These are phyloP conservation scores for Alternaria dauci DNA, from an alignment of 2,329 filamentous ascomycete genomes.

Conservation along the genomic window DNA sequence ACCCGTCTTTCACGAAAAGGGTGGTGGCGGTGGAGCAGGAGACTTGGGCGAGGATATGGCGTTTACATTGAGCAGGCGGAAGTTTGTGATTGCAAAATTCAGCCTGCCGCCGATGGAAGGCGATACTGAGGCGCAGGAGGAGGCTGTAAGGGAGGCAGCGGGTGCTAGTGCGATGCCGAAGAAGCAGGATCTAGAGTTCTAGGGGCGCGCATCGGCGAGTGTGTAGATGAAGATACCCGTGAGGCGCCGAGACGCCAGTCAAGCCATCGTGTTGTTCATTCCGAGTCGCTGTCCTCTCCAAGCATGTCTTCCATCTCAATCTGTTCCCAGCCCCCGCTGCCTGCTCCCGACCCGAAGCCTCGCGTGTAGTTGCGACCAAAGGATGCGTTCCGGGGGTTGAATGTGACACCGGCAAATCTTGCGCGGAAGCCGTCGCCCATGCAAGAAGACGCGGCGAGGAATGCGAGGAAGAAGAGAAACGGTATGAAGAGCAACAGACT, in stretches of 20 bases:
- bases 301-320: constrained; percentile 71
- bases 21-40: constrained; percentile 73
- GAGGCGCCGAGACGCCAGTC: neutral
- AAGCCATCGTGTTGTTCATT: constrained; percentile 17
- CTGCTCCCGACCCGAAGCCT: constrained; percentile 62
- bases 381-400: constrained; percentile 55
- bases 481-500: constrained; percentile 47
- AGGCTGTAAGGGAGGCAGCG: constrained; percentile 44
- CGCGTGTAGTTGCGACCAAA: constrained; percentile 66
- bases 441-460: constrained; percentile 64
- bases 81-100: constrained; percentile 86
- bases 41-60: constrained; percentile 83
- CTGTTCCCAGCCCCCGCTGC: constrained; percentile 65
- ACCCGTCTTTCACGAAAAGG: constrained; percentile 86
- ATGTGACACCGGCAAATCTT: constrained; percentile 51
- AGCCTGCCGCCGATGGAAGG: constrained; percentile 87
- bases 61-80: constrained; percentile 85
- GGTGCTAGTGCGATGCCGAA: constrained; percentile 61
- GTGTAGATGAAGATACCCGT: constrained; percentile 13
- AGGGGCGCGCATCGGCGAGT: constrained; percentile 5
- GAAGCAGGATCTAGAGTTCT: constrained; percentile 73
- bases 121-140: constrained; percentile 69
- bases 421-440: constrained; percentile 63
- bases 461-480: constrained; percentile 54
- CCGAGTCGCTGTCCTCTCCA: constrained; percentile 50